Evolutionary conservation across 1,284 basidiomycete genomes (phyloP).

Genomic region (Ustilago tritici): DNA sequence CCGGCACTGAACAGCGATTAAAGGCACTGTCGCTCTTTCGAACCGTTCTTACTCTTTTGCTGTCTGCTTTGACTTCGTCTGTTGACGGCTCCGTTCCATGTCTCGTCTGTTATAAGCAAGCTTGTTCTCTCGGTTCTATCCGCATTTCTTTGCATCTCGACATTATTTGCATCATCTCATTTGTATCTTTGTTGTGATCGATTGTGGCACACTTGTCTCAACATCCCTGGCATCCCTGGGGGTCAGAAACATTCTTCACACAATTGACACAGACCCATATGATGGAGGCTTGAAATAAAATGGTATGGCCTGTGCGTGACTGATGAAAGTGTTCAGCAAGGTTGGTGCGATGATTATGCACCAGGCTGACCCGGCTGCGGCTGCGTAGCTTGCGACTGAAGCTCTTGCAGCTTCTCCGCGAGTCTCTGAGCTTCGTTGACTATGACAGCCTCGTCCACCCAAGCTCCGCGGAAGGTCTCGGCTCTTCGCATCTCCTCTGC

Average conservation of each 20-base stretch:
- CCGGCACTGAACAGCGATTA: constrained; percentile 1
- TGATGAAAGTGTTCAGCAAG: background rate
- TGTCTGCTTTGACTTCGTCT: background rate
- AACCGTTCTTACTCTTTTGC: background rate
- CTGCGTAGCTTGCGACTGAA: constrained; percentile 43
- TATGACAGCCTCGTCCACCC: constrained; percentile 74
- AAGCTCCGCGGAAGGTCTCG: constrained; percentile 88
- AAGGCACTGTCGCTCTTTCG: background rate
- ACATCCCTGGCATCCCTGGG: background rate
- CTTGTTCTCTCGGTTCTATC: background rate
- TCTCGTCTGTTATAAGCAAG: background rate
- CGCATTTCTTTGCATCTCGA: constrained; percentile 1
- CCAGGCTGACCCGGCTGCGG: constrained; percentile 22
- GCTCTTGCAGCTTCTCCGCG: constrained; percentile 61
- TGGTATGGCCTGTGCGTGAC: background rate
- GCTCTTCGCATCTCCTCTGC: constrained; percentile 88
- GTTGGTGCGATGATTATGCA: constrained; percentile 5
- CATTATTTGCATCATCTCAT: background rate
- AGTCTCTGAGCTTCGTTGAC: constrained; percentile 64
- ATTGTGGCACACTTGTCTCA: background rate
- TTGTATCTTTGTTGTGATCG: background rate
- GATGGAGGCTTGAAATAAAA: background rate
- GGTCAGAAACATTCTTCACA: background rate
- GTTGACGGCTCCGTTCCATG: background rate
- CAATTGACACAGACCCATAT: background rate